Percentiles rank a stretch among this genome's conserved stretches.
Evolutionary conservation across 192 early-diverging fungal species (phyloP).

Genomic region (Podila minutissima): DNA sequence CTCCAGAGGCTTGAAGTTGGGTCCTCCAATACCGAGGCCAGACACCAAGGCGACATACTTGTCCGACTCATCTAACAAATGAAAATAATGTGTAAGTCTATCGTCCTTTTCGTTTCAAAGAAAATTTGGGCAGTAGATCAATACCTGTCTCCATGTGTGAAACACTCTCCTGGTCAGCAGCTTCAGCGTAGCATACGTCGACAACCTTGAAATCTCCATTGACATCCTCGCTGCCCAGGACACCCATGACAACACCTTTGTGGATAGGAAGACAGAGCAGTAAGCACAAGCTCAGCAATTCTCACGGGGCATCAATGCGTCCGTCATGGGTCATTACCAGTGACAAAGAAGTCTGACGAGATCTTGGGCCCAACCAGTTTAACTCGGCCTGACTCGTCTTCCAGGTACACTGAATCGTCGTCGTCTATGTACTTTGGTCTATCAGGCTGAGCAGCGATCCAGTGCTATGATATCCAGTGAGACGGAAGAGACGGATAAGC

Average conservation of each 20-base stretch:
- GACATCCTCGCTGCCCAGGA: conserved; percentile 81
- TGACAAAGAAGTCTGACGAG: conserved; percentile 67
- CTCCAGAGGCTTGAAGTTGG: conserved; percentile 60
- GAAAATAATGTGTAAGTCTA: background rate
- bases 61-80: conserved; percentile 51
- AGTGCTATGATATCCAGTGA: conserved; percentile 57
- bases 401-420: conserved; percentile 71
- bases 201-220: conserved; percentile 86
- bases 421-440: conserved; percentile 75
- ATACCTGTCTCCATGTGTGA: conserved; percentile 50
- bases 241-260: conserved; percentile 78
- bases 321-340: conserved; percentile 59
- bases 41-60: conserved; percentile 84
- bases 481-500: background rate
- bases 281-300: no score
- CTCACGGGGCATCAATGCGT: background rate
- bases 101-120: background rate
- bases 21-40: conserved; percentile 75
- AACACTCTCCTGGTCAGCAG: conserved; percentile 62
- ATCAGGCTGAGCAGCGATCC: conserved; percentile 69
- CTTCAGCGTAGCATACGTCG: conserved; percentile 82
- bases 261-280: background rate
- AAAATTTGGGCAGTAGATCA: no score
- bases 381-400: conserved; percentile 95
- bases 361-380: conserved; percentile 73